Evolutionary conservation across 148 eudicot genomes (phyloP), one percentile per base, ranked within the genome.

Genomic region (Vaccinium vitisidaea): DNA sequence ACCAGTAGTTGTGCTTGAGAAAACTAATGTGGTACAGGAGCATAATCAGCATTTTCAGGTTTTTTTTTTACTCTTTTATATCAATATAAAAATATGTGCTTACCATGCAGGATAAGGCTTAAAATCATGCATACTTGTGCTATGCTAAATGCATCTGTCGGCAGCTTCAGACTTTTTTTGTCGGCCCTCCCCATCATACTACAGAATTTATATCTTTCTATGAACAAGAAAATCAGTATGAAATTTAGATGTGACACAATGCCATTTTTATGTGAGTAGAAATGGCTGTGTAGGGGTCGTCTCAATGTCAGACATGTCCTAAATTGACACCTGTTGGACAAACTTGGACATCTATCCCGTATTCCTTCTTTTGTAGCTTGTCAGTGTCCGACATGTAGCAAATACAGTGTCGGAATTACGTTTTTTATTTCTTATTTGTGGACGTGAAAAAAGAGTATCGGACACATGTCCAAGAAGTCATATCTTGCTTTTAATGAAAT

Each of bases 21-120:
- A 92, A 90, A 85, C 83, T 46, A 92, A 95, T 83, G 98, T 84
- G 74, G 95, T 97, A 67, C 96, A 92, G 23, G 98, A 97, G 85
- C 99, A 95, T 87, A 90, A 91, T 86, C 94, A 92, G 73, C 86
- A 91, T 88, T 92, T 97, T 85, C 98, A 94, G 99, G 99, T 97
- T 85, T 52, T 43, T 9, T 10, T 79, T 56, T 74, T 50, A 25
- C 30, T 70, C 27, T 56, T 80, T 11, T 52, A 12, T 9, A 1
- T 14, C 25, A 14, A 67, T 13, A 18, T 82, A 25, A 82, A 70
- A 13, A 0, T 61, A 63, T 56, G 21, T 23, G 73, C 48, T 84
- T 23, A 11, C 43, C 46, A 75, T n/a, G 39, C 67, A 39, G 50
- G 53, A 65, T 52, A 6, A 77, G 85, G 3, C 48, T 19, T 63